Conservation (phyloP, 805 yeast genomes). For the Wickerhamiella azyma region DNA sequence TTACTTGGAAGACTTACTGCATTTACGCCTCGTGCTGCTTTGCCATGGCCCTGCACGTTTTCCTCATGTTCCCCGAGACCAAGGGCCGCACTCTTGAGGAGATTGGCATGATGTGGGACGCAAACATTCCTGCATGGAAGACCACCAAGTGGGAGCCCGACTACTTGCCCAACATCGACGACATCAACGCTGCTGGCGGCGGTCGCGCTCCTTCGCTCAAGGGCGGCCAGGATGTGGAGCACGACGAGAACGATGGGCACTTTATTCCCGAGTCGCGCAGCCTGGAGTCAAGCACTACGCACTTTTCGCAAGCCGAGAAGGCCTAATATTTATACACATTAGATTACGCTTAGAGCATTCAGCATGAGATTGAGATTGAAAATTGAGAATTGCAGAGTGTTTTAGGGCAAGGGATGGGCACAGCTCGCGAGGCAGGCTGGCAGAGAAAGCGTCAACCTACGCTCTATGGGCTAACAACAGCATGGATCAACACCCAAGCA, state of each 20-base stretch:
- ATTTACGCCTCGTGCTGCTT: constrained; percentile 62
- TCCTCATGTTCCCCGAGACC: constrained; percentile 47
- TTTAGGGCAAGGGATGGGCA: no score
- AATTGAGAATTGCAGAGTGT: no score
- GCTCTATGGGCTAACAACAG: constrained; percentile 12
- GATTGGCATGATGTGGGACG: constrained; percentile 44
- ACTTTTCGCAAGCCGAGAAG: no score
- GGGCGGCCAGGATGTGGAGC: background rate
- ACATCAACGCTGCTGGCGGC: constrained; percentile 19
- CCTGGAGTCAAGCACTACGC: no score
- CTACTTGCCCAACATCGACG: constrained; percentile 11
- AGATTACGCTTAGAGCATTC: no score
- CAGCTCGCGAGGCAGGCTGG: no score
- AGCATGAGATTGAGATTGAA: no score
- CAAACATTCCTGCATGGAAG: constrained; percentile 18
- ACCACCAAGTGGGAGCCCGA: constrained; percentile 15
- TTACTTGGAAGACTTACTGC: constrained; percentile 52
- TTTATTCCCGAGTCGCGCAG: no score
- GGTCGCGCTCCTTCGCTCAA: constrained; percentile 21
- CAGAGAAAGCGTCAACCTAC: no score
- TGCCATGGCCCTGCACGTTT: constrained; percentile 43
- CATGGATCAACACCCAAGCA: constrained; percentile 19
- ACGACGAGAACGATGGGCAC: background rate
- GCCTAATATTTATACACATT: no score
- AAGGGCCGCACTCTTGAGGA: constrained; percentile 56